Base-by-base conservation (phyloP, 768 basidiomycete genomes). In the Solioccasus polychromus region DNA sequence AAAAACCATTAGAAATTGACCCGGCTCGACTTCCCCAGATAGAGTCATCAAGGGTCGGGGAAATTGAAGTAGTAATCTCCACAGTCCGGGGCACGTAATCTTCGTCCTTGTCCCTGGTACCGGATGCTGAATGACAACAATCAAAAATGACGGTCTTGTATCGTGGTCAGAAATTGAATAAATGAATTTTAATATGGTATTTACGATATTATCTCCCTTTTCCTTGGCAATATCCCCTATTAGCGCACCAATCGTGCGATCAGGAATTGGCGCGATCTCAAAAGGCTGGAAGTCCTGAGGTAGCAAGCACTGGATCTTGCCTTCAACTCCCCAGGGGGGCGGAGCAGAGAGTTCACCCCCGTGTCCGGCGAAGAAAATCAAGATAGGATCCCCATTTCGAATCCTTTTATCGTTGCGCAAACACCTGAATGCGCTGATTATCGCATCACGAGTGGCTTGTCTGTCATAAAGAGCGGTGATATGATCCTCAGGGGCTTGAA, bases 171-270 rank as follows among this genome's bases (percentile, higher is more conserved):
- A 1, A 24, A n/a, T 30, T 9, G 15, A 30, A 18, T 18, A 17
- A 24, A 39, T 2, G 1, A 11, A 3, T 26, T 14, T 17, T 14
- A 28, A 4, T 18, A 18, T 31, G 7, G 1, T 38, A 50, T 73
- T 28, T 32, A 72, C 74, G 17, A 75, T 73, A 44, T 75, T 76
- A 51, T 71, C 64, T 7, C 75, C 75, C 42, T 68, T 71, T 17
- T 30, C 41, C 20, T 55, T 59, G 10, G 75, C 67, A 0, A 77
- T 52, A 14, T 62, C 59, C 41, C 68, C 65, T 12, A 77, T 52
- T 44, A 71, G 52, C 0, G 54, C 52, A 12, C 65, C 67, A 1
- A 77, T 60, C 4, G 72, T 72, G 24, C 71, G 66, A 57, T 77
- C 75, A 4, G 72, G 73, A 39, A 77, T 74, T 0, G 69, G 71